phyloP scores from a whole-genome alignment of 139 green algal genomes.

The Picocystis salinarum region DNA sequence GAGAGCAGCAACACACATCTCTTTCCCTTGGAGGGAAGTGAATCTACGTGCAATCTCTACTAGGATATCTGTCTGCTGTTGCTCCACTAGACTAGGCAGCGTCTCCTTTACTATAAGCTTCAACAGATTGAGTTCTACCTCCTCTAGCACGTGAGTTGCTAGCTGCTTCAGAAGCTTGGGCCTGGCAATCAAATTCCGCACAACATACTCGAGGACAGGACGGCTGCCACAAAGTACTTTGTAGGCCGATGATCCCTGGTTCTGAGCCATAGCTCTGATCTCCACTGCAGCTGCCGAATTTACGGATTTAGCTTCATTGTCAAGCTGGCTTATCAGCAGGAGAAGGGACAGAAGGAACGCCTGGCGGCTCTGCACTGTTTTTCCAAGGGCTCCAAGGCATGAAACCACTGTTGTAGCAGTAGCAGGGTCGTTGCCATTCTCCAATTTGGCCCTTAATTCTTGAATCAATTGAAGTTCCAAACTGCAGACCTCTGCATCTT shows the following conservation, averaged over 20 bases:
- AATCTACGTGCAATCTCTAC: not conserved
- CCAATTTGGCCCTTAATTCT: too few species aligned
- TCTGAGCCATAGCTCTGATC: not conserved
- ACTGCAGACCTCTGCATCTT: too few species aligned
- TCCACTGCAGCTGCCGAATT: not conserved
- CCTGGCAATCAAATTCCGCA: slow-evolving; percentile 3
- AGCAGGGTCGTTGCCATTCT: too few species aligned
- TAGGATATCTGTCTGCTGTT: slow-evolving; percentile 3
- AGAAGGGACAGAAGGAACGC: slow-evolving; percentile 1
- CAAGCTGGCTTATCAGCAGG: not conserved
- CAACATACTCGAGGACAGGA: slow-evolving; percentile 1
- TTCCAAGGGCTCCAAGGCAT: slow-evolving; percentile 1
- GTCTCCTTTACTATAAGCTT: not conserved
- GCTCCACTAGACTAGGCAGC: slow-evolving; percentile 4
- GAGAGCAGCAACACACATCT: not conserved
- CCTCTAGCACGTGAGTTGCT: slow-evolving; percentile 1
- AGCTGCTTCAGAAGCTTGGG: not conserved
- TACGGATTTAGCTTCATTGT: not conserved
- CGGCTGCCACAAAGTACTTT: not conserved
- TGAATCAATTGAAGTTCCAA: too few species aligned
- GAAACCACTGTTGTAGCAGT: too few species aligned
- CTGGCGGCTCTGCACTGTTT: not conserved
- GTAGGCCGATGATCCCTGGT: not conserved
- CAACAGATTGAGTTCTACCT: not conserved
- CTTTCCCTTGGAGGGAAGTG: not conserved